Percentiles rank a stretch among this genome's conserved stretches.
Evolutionary conservation across 1,139 yeast species (phyloP).

Genomic region (Sugiyamaella castrensis): DNA sequence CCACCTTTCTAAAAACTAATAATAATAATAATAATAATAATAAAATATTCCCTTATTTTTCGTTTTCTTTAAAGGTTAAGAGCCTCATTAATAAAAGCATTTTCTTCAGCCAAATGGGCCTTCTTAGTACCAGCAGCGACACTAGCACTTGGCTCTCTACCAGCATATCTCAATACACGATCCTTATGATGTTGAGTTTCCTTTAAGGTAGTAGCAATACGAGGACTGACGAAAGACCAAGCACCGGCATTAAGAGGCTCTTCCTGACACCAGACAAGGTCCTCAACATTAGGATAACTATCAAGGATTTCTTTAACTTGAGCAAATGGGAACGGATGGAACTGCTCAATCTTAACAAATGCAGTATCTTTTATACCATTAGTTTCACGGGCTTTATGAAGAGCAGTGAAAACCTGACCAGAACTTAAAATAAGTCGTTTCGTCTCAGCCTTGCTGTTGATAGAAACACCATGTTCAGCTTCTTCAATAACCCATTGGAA

Average conservation of each 20-base stretch:
- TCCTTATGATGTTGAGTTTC: slow-evolving; percentile 69
- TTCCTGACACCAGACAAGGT: slow-evolving; percentile 96
- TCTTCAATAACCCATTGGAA: slow-evolving; percentile 98
- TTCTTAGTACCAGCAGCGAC: slow-evolving; percentile 97
- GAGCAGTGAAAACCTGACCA: slow-evolving; percentile 94
- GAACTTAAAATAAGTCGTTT: slow-evolving; percentile 80
- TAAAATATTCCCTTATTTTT: too few relatives aligned
- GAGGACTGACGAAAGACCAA: slow-evolving; percentile 76
- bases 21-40: too few relatives aligned
- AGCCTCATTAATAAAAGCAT: slow-evolving; percentile 72
- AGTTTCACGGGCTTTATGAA: slow-evolving; percentile 82
- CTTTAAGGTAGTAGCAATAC: slow-evolving; percentile 69
- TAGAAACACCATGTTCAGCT: slow-evolving; percentile 70
- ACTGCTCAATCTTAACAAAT: slow-evolving; percentile 83
- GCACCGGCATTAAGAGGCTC: slow-evolving; percentile 98
- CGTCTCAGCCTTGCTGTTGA: slow-evolving; percentile 77
- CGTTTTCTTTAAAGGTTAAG: slow-evolving; percentile 4
- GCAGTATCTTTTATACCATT: slow-evolving; percentile 81
- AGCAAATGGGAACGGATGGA: slow-evolving; percentile 98
- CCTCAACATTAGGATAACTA: slow-evolving; percentile 78
- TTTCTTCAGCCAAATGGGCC: slow-evolving; percentile 86
- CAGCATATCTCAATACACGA: slow-evolving; percentile 73
- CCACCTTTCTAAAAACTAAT: too few relatives aligned
- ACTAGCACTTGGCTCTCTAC: slow-evolving; percentile 97
- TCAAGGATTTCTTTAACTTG: slow-evolving; percentile 83